Percentiles rank a stretch among this genome's conserved stretches.
These are phyloP conservation scores for Pestalotiopsis sp. DNA, from an alignment of 2,329 filamentous ascomycete genomes.

Conservation along the genomic window DNA sequence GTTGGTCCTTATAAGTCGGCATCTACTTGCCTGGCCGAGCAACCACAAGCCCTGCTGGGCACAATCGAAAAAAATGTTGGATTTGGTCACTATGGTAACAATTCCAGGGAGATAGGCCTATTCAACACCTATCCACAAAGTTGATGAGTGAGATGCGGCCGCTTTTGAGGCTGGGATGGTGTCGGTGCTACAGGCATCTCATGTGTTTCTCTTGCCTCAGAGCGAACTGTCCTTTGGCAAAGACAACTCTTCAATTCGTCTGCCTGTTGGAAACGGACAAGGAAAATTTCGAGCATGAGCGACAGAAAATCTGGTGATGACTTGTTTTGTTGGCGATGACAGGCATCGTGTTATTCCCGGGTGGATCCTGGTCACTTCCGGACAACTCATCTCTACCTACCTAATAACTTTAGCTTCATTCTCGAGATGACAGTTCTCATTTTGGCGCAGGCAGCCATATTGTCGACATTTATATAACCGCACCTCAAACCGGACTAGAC, in stretches of 20 bases:
- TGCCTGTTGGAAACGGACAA: not conserved
- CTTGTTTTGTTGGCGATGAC: not conserved
- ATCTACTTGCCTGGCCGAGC: too few species aligned
- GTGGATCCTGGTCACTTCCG: not conserved
- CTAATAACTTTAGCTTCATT: slow-evolving; percentile 13
- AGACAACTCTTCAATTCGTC: not conserved
- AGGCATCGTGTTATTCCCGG: not conserved
- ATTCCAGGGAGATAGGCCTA: too few species aligned
- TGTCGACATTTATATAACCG: not conserved
- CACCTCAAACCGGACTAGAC: not conserved
- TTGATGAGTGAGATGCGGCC: not conserved
- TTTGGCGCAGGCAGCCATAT: not conserved
- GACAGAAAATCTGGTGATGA: not conserved
- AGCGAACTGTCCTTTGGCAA: not conserved
- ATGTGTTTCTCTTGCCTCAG: not conserved
- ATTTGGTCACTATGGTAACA: too few species aligned
- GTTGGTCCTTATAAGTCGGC: too few species aligned
- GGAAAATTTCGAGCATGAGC: not conserved
- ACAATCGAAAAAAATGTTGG: too few species aligned
- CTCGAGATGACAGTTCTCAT: not conserved
- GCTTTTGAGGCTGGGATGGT: not conserved
- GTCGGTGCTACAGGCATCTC: rapidly evolving
- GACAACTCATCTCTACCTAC: not conserved
- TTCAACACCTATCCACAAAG: too few species aligned
- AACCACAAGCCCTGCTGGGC: too few species aligned